phyloP scores from a whole-genome alignment of 352 stramenopile species.

The Globisporangium paroecandrum region DNA sequence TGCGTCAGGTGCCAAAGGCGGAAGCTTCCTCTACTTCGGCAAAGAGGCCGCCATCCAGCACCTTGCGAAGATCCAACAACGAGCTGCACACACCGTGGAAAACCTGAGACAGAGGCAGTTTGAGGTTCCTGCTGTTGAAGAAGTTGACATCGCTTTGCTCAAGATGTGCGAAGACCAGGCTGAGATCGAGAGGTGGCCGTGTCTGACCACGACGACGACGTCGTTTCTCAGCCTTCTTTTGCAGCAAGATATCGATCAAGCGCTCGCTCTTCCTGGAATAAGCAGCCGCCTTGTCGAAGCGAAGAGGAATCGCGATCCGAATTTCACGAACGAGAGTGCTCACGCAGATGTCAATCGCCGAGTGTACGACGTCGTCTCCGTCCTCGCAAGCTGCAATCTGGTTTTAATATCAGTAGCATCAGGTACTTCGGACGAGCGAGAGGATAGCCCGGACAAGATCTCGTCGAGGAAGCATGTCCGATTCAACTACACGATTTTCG shows the following conservation, averaged over 20 bases:
- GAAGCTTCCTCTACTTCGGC: conserved; percentile 62
- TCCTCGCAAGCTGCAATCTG: conserved; percentile 53
- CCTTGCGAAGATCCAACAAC: conserved; percentile 32
- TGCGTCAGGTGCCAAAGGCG: conserved; percentile 27
- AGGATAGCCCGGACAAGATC: conserved; percentile 25
- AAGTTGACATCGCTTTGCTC: conserved; percentile 46
- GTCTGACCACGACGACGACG: conserved; percentile 48
- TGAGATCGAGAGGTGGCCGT: conserved; percentile 42
- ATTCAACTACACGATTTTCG: conserved; percentile 60
- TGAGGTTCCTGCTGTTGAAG: conserved; percentile 15
- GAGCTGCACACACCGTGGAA: conserved; percentile 22
- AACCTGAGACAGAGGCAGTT: conserved; percentile 4
- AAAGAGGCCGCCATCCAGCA: conserved; percentile 34
- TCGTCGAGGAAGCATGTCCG: conserved; percentile 40
- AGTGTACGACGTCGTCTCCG: conserved; percentile 65
- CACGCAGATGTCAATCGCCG: conserved; percentile 49
- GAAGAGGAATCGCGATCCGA: conserved; percentile 26
- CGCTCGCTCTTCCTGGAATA: conserved; percentile 28
- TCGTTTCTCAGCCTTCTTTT: conserved; percentile 59
- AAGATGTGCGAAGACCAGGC: conserved; percentile 46
- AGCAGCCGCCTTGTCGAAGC: conserved; percentile 46
- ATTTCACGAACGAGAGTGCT: conserved; percentile 18
- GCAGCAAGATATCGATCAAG: conserved; percentile 29
- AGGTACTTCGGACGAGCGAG: conserved; percentile 11
- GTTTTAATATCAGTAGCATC: conserved; percentile 27